phyloP scores from a whole-genome alignment of 768 basidiomycete genomes.

The Tulasnella sp. region DNA sequence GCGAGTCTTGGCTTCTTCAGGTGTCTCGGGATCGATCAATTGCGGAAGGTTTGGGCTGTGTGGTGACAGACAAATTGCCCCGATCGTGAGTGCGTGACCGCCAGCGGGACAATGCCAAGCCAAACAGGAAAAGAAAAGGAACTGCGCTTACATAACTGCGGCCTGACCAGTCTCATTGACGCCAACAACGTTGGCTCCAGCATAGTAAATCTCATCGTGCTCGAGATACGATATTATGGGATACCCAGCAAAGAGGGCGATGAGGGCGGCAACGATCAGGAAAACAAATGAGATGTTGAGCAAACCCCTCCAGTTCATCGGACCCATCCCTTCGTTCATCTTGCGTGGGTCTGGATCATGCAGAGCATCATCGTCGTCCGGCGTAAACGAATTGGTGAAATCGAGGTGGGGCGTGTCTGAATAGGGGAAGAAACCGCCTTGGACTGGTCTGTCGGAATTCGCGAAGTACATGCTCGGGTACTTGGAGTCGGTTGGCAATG shows the following conservation, averaged over 20 bases:
- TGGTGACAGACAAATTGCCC: conserved; percentile 22
- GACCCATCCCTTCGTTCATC: conserved; percentile 41
- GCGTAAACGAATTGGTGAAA: not conserved
- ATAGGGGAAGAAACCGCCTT: conserved; percentile 22
- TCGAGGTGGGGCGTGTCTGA: conserved; percentile 17
- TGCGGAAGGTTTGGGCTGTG: conserved; percentile 46
- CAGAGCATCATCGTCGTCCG: conserved; percentile 58
- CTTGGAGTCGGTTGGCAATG: conserved; percentile 26
- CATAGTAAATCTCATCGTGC: conserved; percentile 33
- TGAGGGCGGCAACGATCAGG: conserved; percentile 54
- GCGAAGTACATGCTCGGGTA: conserved; percentile 25
- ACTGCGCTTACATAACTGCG: conserved; percentile 45
- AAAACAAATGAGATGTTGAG: conserved; percentile 67
- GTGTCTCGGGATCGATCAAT: conserved; percentile 70
- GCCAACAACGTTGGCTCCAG: conserved; percentile 49
- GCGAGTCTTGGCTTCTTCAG: conserved; percentile 50
- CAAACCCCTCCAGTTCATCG: conserved; percentile 47
- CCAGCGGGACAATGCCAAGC: conserved; percentile 5
- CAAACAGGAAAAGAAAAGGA: conserved; percentile 19
- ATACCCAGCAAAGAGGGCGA: conserved; percentile 76
- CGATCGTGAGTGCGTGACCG: not conserved
- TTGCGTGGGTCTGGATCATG: conserved; percentile 55
- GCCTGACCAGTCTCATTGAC: conserved; percentile 70
- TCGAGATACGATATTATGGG: conserved; percentile 61
- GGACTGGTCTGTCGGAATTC: not conserved